Evolutionary conservation across 179 eudicot species (phyloP).

Genomic region (Drosera spatulata): DNA sequence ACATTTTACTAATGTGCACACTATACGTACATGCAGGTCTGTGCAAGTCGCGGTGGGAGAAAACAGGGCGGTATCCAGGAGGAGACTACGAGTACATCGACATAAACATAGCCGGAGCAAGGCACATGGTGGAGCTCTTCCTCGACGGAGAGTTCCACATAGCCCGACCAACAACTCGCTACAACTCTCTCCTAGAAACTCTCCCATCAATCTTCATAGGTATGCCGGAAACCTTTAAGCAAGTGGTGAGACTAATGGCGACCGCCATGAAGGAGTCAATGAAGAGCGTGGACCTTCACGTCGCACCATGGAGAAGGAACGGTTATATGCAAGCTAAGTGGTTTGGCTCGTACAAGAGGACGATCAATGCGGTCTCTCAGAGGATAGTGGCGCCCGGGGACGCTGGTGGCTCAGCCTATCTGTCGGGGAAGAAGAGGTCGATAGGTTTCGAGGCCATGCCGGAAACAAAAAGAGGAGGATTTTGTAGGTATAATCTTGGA

Average conservation of each 20-base stretch:
- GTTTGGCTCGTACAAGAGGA: conserved; percentile 46
- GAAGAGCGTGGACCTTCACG: conserved; percentile 28
- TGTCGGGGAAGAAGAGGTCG: conserved; percentile 11
- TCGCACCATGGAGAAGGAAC: conserved; percentile 73
- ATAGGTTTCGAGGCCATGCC: conserved; percentile 36
- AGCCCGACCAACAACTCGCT: conserved; percentile 42
- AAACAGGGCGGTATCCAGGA: conserved; percentile 25
- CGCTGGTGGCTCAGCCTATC: not conserved
- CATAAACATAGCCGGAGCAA: conserved; percentile 24
- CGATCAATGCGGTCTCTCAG: conserved; percentile 22
- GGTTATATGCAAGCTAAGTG: conserved; percentile 59
- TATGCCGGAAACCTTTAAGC: conserved; percentile 29
- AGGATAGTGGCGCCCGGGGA: not conserved
- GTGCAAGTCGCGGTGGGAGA: conserved; percentile 81
- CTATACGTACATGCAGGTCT: conserved; percentile 26
- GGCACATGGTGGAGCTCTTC: conserved; percentile 50
- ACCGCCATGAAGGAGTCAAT: conserved; percentile 45
- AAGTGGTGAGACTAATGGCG: conserved; percentile 42
- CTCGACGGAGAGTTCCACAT: conserved; percentile 42
- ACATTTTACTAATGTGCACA: not conserved
- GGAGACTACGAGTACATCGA: conserved; percentile 75
- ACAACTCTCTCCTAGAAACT: conserved; percentile 27
- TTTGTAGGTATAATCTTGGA: conserved; percentile 31
- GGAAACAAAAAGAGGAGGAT: conserved; percentile 3
- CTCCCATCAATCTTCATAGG: conserved; percentile 47